These are phyloP conservation scores for Aureobasidium sp. DNA, from an alignment of 2,329 filamentous ascomycete species.

Conservation along the genomic window DNA sequence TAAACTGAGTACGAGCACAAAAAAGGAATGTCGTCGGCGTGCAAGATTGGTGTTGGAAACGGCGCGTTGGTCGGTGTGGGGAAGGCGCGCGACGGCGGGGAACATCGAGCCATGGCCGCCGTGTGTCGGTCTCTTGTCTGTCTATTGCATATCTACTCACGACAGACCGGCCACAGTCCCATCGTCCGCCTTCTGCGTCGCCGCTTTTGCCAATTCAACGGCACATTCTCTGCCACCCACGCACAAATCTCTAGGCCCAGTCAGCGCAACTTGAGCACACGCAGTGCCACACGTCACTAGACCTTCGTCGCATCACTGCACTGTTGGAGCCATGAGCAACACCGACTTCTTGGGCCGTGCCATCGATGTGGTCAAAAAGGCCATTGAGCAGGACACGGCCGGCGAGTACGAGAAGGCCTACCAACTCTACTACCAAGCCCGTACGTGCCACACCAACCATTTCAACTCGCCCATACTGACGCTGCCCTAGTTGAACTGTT, in stretches of 20 bases:
- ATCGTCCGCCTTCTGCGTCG: background rate
- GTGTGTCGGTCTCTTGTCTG: background rate
- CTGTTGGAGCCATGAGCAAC: conserved; percentile 62
- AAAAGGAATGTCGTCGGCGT: background rate
- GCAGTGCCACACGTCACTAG: background rate
- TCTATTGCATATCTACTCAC: background rate
- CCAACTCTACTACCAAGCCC: conserved; percentile 84
- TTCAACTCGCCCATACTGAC: conserved; percentile 20
- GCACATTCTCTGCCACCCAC: background rate
- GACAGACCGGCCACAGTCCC: background rate
- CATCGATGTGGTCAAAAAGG: conserved; percentile 94
- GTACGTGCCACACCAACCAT: conserved; percentile 25
- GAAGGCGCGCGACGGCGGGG: conserved; percentile 2
- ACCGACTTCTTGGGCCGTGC: conserved; percentile 95
- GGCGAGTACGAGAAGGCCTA: conserved; percentile 97
- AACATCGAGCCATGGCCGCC: background rate
- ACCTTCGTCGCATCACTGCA: background rate
- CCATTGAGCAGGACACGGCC: conserved; percentile 91
- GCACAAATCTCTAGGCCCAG: background rate
- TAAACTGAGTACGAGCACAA: background rate
- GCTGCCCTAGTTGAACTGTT: conserved; percentile 69
- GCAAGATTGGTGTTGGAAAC: background rate
- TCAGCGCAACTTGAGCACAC: background rate
- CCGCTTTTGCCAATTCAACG: background rate
- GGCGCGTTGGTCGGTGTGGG: background rate